Evolutionary conservation across 768 basidiomycete genomes (phyloP).

Genomic region (Phanerochaete sordida): DNA sequence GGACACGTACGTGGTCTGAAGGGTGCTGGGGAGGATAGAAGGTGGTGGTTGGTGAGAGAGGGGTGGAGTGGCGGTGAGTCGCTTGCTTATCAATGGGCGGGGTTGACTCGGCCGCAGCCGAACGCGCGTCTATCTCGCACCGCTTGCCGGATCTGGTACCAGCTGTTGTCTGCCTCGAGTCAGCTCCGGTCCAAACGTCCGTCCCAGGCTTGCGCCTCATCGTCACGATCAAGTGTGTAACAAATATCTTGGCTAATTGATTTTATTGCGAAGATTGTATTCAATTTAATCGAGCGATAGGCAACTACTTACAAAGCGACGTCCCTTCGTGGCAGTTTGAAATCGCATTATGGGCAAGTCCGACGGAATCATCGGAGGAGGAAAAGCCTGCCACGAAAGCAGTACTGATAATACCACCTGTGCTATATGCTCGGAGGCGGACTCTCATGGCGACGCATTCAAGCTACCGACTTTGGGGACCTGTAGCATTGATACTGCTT

Average conservation of each 20-base stretch:
- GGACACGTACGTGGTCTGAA: slow-evolving; percentile 6
- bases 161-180: background rate
- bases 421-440: background rate
- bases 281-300: no score
- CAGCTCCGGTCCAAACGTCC: background rate
- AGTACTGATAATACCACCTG: background rate
- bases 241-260: background rate
- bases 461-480: background rate
- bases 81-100: slow-evolving; percentile 14
- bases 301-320: no score
- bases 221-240: background rate
- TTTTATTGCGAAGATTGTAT: background rate
- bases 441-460: background rate
- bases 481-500: background rate
- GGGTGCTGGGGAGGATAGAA: background rate
- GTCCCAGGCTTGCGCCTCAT: background rate
- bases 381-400: background rate
- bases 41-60: slow-evolving; percentile 18
- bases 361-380: background rate
- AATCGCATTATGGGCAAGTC: no score
- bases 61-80: slow-evolving; percentile 7
- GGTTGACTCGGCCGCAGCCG: slow-evolving; percentile 6
- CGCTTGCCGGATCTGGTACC: background rate
- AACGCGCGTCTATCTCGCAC: background rate
- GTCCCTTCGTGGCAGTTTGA: no score